Evolutionary conservation across 805 yeast genomes (phyloP), one percentile per base, ranked within the genome.

Genomic region (Diddensiella santjacobensis): DNA sequence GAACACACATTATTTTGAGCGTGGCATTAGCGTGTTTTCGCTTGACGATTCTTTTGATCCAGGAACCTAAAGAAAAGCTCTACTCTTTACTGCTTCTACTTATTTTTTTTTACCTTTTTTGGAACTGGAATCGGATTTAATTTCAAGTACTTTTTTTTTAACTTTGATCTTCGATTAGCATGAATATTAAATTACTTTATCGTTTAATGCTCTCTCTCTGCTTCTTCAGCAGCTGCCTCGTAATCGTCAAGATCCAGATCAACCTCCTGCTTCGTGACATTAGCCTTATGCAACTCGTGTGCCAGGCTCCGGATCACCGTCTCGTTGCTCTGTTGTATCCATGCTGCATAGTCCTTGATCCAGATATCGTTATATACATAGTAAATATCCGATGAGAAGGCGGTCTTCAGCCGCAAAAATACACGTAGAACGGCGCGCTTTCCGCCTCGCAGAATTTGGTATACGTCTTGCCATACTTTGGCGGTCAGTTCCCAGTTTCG

Each of bases 351-450:
- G 62, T 90, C 96, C 58, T 85, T 88, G 3, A 88, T 56, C 71
- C 87, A 74, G 0, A 89, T 74, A 60, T 79, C 80, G 60, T 85
- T 85, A 63, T 90, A 90, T 3, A 87, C 88, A 61, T 88, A 87
- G 62, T 88, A 88, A 59, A 88, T 95, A 61, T 88, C 95, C 6
- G 51, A 41, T 3, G 52, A 53, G 65, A 90, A 90, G 8, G 85
- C 67, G 60, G 85, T 91, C 55, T 85, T 76, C 13, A 80, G 65
- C 4, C 76, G 78, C 24, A 89, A 66, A 20, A 91, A 60, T 1
- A 76, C 69, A 55, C 78, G 76, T 30, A 89, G 68, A 0, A 90
- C 74, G 11, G 76, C 72, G 42, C 85, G 70, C 58, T 81, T 83
- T 1, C 97, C 97, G 22, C 77, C 78, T 45, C 83, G 64, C 41